Conservation (phyloP, 805 yeast genomes). For the Lachancea meyersii region DNA sequence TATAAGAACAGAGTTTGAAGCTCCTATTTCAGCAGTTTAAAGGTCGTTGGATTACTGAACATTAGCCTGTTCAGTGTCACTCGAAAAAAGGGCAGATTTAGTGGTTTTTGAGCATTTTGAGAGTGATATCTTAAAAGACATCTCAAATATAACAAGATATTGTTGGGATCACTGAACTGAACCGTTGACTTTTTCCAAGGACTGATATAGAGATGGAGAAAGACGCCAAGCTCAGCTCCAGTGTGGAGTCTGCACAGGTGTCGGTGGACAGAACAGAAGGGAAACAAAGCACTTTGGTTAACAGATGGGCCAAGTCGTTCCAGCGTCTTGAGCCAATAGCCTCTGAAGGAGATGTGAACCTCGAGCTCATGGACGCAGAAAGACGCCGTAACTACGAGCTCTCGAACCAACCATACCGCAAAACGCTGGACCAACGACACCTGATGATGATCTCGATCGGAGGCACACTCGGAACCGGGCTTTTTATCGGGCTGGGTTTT, state of each 20-base stretch:
- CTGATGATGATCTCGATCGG: slow-evolving; percentile 30
- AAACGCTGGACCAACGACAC: slow-evolving; percentile 23
- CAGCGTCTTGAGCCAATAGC: slow-evolving; percentile 1
- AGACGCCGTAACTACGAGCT: slow-evolving; percentile 8
- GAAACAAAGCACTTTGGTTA: slow-evolving; percentile 6
- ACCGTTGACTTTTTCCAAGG: not conserved
- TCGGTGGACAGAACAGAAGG: not conserved
- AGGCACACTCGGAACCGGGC: slow-evolving; percentile 31
- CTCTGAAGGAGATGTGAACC: slow-evolving; percentile 1
- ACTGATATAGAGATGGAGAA: not conserved
- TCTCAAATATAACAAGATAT: too few relatives aligned
- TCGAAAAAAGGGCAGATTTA: too few relatives aligned
- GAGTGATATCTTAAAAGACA: too few relatives aligned
- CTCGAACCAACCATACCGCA: slow-evolving; percentile 18
- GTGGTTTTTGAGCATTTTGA: too few relatives aligned
- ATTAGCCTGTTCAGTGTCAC: too few relatives aligned
- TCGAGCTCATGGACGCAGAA: slow-evolving; percentile 3
- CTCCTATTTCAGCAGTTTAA: too few relatives aligned
- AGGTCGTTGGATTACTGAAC: too few relatives aligned
- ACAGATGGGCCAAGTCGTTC: slow-evolving; percentile 2
- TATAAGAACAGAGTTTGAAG: too few relatives aligned
- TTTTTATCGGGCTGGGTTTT: slow-evolving; percentile 27
- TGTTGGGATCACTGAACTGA: not conserved
- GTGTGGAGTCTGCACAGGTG: not conserved
- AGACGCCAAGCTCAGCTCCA: not conserved